Conservation (phyloP, 768 basidiomycete genomes). For the Termitomyces sp. region DNA sequence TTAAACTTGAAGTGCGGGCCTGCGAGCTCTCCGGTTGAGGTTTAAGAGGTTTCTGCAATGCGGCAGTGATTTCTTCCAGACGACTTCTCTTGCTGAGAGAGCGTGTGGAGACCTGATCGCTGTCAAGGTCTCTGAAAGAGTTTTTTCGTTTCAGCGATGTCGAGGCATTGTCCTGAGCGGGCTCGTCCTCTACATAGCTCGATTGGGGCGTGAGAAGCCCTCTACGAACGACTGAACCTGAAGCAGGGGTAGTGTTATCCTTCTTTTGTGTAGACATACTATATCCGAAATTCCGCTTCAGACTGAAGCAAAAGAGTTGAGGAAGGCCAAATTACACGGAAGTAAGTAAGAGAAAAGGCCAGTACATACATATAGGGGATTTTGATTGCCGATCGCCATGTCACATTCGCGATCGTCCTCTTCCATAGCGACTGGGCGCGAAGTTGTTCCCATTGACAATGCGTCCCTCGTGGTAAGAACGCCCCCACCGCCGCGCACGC, state of each 20-base stretch:
- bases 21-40: no score
- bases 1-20: background rate
- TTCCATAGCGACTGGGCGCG: background rate
- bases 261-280: background rate
- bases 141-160: background rate
- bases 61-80: background rate
- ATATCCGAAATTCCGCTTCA: background rate
- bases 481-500: constrained; percentile 32
- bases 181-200: background rate
- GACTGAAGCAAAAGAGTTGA: background rate
- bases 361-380: background rate
- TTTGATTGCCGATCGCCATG: constrained; percentile 10
- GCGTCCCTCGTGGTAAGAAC: background rate
- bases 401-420: constrained; percentile 3
- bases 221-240: background rate
- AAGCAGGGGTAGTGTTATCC: background rate
- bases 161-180: background rate
- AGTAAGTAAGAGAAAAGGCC: background rate
- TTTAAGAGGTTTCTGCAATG: background rate
- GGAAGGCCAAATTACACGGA: background rate
- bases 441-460: background rate
- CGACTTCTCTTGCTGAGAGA: background rate
- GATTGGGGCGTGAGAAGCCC: background rate
- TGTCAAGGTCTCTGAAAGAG: background rate
- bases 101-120: background rate